A percentile compares a stretch with the other conserved stretches of the same genome.
These are phyloP conservation scores for Periconia macrospinosa DNA, from an alignment of 2,329 filamentous ascomycete species.

Conservation along the genomic window DNA sequence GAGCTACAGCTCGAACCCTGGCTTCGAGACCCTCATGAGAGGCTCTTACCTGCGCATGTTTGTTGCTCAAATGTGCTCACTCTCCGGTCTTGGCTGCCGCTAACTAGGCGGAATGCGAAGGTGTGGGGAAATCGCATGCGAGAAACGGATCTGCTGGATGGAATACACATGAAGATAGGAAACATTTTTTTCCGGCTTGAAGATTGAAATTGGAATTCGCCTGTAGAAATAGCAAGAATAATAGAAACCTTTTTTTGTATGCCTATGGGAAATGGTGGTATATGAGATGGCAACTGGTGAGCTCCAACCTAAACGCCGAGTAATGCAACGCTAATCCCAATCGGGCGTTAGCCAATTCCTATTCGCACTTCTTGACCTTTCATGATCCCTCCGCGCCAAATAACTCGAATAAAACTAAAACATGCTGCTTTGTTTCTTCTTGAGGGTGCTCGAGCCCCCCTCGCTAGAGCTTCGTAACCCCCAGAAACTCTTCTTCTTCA, in stretches of 20 bases:
- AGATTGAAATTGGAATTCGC: too few species aligned
- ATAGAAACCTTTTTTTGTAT: too few species aligned
- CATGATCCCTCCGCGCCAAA: background rate
- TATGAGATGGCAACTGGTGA: background rate
- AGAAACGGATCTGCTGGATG: too few species aligned
- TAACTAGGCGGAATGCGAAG: too few species aligned
- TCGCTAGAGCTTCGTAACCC: conserved; percentile 37
- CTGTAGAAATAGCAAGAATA: too few species aligned
- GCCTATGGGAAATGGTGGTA: too few species aligned
- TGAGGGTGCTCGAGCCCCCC: conserved; percentile 34
- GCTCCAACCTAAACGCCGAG: conserved; percentile 5
- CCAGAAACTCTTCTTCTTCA: conserved; percentile 44
- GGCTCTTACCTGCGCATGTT: conserved; percentile 2
- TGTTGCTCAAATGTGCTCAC: conserved; percentile 29
- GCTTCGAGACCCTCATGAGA: conserved; percentile 3
- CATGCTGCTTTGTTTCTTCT: conserved; percentile 50
- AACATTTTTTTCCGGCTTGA: too few species aligned
- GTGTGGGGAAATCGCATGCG: too few species aligned
- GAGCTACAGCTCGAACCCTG: conserved; percentile 23
- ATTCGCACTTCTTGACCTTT: background rate
- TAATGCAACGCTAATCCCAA: conserved; percentile 7
- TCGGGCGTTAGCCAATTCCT: conserved; percentile 5
- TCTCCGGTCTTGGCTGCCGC: conserved; percentile 23
- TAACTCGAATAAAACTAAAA: conserved; percentile 30
- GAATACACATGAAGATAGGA: too few species aligned